Conservation (phyloP, 768 basidiomycete genomes). For the Xerocomus brunneocitrinus region DNA sequence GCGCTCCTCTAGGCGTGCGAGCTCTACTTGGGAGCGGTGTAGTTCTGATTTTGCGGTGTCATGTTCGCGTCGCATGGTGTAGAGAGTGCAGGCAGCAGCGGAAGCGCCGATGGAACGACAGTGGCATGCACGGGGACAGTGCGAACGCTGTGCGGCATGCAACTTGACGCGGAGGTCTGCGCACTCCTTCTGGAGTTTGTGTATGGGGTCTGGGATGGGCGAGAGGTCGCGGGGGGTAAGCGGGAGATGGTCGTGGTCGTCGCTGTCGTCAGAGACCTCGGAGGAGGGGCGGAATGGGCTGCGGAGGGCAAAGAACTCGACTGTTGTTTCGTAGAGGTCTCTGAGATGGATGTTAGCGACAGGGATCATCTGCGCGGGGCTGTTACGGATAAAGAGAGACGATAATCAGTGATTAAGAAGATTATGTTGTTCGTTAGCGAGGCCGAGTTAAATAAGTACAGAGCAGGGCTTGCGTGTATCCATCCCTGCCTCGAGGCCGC, state of each 20-base stretch:
- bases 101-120: conserved; percentile 33
- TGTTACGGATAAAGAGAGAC: conserved; percentile 6
- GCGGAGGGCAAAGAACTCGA: conserved; percentile 54
- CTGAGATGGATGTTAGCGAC: conserved; percentile 44
- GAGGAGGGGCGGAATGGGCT: conserved; percentile 28
- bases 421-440: neutral
- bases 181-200: conserved; percentile 37
- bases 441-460: conserved; percentile 1
- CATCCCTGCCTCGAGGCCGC: conserved; percentile 12
- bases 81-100: conserved; percentile 41
- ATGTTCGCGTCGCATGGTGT: conserved; percentile 48
- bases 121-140: conserved; percentile 29
- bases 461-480: conserved; percentile 19
- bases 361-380: conserved; percentile 37
- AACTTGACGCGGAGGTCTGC: conserved; percentile 42
- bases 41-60: conserved; percentile 54
- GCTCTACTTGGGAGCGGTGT: conserved; percentile 48
- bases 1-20: conserved; percentile 55
- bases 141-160: conserved; percentile 33
- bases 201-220: conserved; percentile 39
- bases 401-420: conserved; percentile 34
- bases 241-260: conserved; percentile 24
- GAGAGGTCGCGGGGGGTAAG: conserved; percentile 31
- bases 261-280: conserved; percentile 15
- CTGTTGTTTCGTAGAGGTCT: conserved; percentile 49